These are phyloP conservation scores for Paramyrothecium sp. DNA, from an alignment of 2,329 filamentous ascomycete species.

Conservation along the genomic window DNA sequence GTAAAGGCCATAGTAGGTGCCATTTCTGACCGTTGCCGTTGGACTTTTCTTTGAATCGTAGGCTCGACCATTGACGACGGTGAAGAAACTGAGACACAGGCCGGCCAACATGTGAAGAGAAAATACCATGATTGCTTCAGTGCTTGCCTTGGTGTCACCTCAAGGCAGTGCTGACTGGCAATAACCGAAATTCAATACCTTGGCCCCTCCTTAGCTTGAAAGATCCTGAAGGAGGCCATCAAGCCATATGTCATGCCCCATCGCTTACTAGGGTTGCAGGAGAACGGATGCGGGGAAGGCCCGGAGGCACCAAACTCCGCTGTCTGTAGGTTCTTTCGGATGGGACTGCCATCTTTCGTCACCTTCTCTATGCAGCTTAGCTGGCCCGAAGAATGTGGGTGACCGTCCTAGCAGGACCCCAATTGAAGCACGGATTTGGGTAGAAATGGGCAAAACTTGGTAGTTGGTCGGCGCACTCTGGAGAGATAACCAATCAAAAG, in stretches of 20 bases:
- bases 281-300: conserved; percentile 1
- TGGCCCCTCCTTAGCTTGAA: neutral
- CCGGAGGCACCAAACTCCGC: too few species aligned
- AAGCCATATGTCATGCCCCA: neutral
- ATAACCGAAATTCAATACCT: neutral
- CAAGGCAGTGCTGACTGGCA: too few species aligned
- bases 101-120: neutral
- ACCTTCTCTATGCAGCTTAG: conserved; percentile 5
- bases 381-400: neutral
- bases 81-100: conserved; percentile 1
- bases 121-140: neutral
- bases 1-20: conserved; percentile 34
- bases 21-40: conserved; percentile 4
- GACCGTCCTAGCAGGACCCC: too few species aligned
- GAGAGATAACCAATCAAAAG: too few species aligned
- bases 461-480: too few species aligned
- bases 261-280: neutral
- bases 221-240: neutral
- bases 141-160: neutral
- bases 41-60: conserved; percentile 3
- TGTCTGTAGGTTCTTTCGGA: neutral
- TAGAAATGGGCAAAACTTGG: too few species aligned
- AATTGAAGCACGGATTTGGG: too few species aligned
- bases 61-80: conserved; percentile 1
- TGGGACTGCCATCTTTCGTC: neutral